Percentiles rank a stretch among this genome's conserved stretches.
phyloP scores from a whole-genome alignment of 371 early-diverging fungal genomes.

The Mortierella sp. region DNA sequence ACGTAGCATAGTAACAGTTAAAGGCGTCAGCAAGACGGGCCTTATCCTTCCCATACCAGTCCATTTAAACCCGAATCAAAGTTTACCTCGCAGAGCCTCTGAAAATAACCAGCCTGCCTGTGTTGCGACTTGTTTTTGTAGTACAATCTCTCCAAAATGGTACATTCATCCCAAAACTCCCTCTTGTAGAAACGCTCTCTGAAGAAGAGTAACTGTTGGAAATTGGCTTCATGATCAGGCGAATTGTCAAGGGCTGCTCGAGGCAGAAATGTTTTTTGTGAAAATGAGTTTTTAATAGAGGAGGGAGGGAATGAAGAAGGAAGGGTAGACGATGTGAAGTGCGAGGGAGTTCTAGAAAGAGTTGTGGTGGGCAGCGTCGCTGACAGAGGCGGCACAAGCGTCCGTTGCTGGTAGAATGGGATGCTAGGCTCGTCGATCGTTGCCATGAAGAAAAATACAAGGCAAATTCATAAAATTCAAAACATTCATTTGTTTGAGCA shows the following conservation, averaged over 20 bases:
- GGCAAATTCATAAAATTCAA: background rate
- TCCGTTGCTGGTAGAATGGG: constrained; percentile 30
- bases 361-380: constrained; percentile 10
- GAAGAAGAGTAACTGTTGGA: constrained; percentile 36
- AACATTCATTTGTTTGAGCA: background rate
- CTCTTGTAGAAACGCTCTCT: constrained; percentile 50
- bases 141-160: constrained; percentile 56
- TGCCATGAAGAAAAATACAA: constrained; percentile 3
- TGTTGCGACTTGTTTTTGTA: constrained; percentile 66
- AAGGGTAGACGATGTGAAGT: constrained; percentile 1
- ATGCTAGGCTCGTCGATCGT: constrained; percentile 7
- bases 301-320: background rate
- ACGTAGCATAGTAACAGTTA: background rate
- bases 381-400: constrained; percentile 19
- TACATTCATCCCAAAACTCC: constrained; percentile 58
- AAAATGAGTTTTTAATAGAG: background rate
- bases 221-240: constrained; percentile 21
- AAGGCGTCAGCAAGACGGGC: background rate
- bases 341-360: background rate
- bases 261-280: constrained; percentile 27
- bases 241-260: constrained; percentile 22
- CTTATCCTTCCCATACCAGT: background rate
- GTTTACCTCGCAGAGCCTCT: constrained; percentile 56
- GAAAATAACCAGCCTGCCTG: constrained; percentile 55
- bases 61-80: background rate